These are phyloP conservation scores for Trichoderma sp. DNA, from an alignment of 2,329 filamentous ascomycete genomes.

Conservation along the genomic window DNA sequence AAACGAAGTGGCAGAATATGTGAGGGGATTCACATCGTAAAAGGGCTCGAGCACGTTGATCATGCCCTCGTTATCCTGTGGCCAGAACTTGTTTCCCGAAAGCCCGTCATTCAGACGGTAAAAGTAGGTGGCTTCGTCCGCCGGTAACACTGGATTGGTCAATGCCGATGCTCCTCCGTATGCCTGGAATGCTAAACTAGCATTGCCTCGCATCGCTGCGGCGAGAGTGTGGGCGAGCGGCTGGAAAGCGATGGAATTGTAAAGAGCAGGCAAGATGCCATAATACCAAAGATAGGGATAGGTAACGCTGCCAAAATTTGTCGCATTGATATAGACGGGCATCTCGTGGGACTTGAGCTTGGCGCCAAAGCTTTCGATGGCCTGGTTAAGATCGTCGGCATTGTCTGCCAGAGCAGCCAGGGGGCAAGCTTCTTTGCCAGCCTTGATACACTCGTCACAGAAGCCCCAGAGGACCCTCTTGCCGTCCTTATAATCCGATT, in stretches of 20 bases:
- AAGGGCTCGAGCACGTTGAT: slow-evolving; percentile 40
- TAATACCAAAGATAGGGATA: slow-evolving; percentile 39
- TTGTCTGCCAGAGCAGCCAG: slow-evolving; percentile 42
- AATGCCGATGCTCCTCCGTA: neutral
- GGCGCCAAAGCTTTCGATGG: slow-evolving; percentile 38
- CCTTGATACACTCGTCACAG: slow-evolving; percentile 42
- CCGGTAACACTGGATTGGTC: neutral
- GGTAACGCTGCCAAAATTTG: slow-evolving; percentile 43
- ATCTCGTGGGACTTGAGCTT: slow-evolving; percentile 43
- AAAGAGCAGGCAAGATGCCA: slow-evolving; percentile 44
- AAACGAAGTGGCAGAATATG: slow-evolving; percentile 35
- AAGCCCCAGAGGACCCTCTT: slow-evolving; percentile 38
- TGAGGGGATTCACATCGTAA: slow-evolving; percentile 39
- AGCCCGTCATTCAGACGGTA: slow-evolving; percentile 35
- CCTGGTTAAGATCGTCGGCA: slow-evolving; percentile 38
- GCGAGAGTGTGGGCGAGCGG: slow-evolving; percentile 40
- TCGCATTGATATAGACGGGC: slow-evolving; percentile 46
- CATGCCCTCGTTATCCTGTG: slow-evolving; percentile 36
- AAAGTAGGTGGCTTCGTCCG: slow-evolving; percentile 33
- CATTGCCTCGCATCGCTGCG: slow-evolving; percentile 43
- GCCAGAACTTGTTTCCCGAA: slow-evolving; percentile 35
- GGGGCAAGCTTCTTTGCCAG: slow-evolving; percentile 47
- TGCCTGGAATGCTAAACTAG: slow-evolving; percentile 36
- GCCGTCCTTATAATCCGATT: slow-evolving; percentile 36
- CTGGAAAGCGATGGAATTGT: slow-evolving; percentile 43